Base-by-base conservation (phyloP, 305 asterid species). In the Lippia alba region DNA sequence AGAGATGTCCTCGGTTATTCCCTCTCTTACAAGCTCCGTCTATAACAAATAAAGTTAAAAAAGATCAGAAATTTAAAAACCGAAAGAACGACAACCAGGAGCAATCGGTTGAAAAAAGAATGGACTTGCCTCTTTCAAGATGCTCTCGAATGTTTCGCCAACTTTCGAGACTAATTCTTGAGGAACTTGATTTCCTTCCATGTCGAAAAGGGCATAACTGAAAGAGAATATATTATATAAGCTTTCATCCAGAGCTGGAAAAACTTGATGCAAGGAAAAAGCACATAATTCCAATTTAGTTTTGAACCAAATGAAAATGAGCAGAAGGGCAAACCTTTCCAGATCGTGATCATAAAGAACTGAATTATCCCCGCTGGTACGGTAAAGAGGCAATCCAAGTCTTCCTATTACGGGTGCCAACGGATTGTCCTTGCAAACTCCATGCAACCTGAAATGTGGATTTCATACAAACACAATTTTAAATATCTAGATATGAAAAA, bases 321-420 rank as follows among this genome's bases (percentile, higher is more conserved):
- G 39, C 54, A 39, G 70, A 50, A 18, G 61, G 36, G 46, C 36
- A 58, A 58, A 75, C 97, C 97, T 92, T 81, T 92, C 98, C 44
- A 92, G 74, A 75, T 92, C 97, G 77, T 92, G 98, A 83, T 92
- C 98, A 61, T 92, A 92, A 67, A 92, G 76, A 71, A 92, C 98
- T 0, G 98, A 90, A 84, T 92, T 92, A 70, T 92, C 97, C 53
- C 88, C 98, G 67, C 98, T 90, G 7, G 98, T 92, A 3, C 97
- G 94, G 63, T 92, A 92, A 62, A 92, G 94, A 19, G 98, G 98
- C 24, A 92, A 75, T 70, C 98, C 98, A 58, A 92, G 80, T 78
- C 90, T 84, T 73, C 97, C 91, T 44, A 92, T 92, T 32, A 92
- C 79, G 53, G 91, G 80, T 64, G 98, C 97, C 80, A 90, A 76